A percentile compares a stretch with the other conserved stretches of the same genome.
These are phyloP conservation scores for Tripidium arundinaceum DNA, from an alignment of 202 grass and related monocot species.

Conservation along the genomic window DNA sequence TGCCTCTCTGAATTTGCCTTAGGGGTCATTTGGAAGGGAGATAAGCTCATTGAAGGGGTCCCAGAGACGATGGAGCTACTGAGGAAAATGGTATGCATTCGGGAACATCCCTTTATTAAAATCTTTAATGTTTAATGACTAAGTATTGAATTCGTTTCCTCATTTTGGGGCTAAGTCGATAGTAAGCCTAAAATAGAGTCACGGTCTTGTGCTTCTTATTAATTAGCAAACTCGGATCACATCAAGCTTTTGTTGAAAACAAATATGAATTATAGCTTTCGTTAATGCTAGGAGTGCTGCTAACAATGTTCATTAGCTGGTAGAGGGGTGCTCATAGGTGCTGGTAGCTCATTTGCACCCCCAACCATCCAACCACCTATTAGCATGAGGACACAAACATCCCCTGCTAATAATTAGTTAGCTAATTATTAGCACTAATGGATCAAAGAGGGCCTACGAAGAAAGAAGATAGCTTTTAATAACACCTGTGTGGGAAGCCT, in stretches of 20 bases:
- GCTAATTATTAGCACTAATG: not conserved
- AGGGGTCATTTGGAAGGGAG: constrained; percentile 98
- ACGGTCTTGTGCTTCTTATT: no score
- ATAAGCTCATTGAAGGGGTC: constrained; percentile 80
- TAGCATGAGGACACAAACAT: no score
- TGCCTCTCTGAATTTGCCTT: not conserved
- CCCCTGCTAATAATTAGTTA: not conserved
- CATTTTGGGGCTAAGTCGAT: no score
- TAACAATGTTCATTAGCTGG: not conserved
- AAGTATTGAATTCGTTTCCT: not conserved
- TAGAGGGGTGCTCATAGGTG: not conserved
- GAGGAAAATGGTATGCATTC: constrained; percentile 70
- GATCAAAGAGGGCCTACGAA: not conserved
- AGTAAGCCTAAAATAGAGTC: no score
- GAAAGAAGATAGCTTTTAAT: not conserved
- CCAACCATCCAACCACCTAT: no score
- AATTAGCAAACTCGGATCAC: not conserved
- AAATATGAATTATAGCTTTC: not conserved
- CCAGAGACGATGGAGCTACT: constrained; percentile 55
- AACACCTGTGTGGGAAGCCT: not conserved
- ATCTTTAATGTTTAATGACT: no score
- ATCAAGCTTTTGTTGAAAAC: not conserved
- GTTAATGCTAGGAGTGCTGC: not conserved
- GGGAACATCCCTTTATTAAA: not conserved
- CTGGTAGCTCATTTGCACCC: no score